Percentiles rank a stretch among this genome's conserved stretches.
Evolutionary conservation across 768 basidiomycete species (phyloP).

Genomic region (Boletus patriciae): DNA sequence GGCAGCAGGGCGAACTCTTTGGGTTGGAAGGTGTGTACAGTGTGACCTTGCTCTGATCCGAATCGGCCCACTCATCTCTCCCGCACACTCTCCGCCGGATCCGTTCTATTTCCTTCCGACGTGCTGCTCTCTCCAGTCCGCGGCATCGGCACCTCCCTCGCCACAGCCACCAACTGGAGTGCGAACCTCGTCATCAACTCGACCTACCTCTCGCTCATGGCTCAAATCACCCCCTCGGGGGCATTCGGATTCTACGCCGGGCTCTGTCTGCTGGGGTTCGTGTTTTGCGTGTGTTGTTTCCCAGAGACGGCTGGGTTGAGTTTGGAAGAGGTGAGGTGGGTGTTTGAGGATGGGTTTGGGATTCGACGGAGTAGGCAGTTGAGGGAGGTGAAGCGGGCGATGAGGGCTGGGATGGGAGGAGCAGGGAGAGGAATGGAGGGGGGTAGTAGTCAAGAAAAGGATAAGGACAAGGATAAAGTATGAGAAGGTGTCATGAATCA

Average conservation of each 20-base stretch:
- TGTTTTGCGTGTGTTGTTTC: conserved; percentile 70
- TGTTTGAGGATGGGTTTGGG: conserved; percentile 66
- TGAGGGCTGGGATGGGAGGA: background rate
- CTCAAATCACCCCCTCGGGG: conserved; percentile 67
- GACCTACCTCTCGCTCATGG: conserved; percentile 81
- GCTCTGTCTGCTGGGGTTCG: conserved; percentile 64
- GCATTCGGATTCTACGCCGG: conserved; percentile 79
- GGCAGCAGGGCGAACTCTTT: conserved; percentile 88
- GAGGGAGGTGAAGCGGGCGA: conserved; percentile 30
- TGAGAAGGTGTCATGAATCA: background rate
- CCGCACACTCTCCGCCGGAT: background rate
- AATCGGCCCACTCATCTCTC: background rate
- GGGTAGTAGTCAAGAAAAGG: background rate
- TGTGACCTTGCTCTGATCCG: background rate
- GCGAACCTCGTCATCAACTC: conserved; percentile 74
- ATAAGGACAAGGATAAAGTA: background rate
- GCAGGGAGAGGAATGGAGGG: no score
- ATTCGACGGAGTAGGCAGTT: conserved; percentile 54
- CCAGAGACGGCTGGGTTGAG: conserved; percentile 79
- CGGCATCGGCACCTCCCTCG: conserved; percentile 73
- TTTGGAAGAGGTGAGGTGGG: conserved; percentile 62
- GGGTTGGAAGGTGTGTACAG: conserved; percentile 58
- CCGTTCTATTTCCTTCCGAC: background rate
- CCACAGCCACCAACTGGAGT: conserved; percentile 78
- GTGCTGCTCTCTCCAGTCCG: conserved; percentile 45